Base-by-base conservation (phyloP, 2,329 filamentous ascomycete genomes). In the Sporothrix mexicana region DNA sequence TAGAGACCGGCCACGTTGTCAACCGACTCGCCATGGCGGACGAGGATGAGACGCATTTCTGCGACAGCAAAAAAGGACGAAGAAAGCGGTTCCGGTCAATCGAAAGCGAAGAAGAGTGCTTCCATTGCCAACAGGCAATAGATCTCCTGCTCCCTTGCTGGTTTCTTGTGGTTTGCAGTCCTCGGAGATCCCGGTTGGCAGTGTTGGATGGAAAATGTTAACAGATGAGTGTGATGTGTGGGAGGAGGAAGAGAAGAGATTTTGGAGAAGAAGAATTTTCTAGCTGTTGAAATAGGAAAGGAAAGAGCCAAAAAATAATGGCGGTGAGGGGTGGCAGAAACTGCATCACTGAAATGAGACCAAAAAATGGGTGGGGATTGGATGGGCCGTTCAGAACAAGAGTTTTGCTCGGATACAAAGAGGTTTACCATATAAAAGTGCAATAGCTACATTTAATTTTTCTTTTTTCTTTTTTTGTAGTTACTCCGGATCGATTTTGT, bases 1-100 rank as follows among this genome's bases (percentile, higher is more conserved):
- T 92, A 95, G 74, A 93, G 82, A 71, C 90, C 88, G 55, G 91
- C 92, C 73, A 96, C 91, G 80, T 97, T 97, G 82, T 97, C 93
- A 76, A 97, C 92, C 17, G 93, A 95, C 83, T 97, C 94, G 79
- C 91, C 94, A 85, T 97, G 94, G 72, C 94, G 91, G 78, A 97
- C 89, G 77, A 97, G 86, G 78, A 94, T 90, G 72, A 97, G 81
- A 78, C 86, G 87, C 88, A 92, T 88, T 69, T 74, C 72, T 69
- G 72, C 72, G 30, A 12, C 43, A 12, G 23, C 12, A 51, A 47
- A 43, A 12, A 17, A 12, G n/a, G 2, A 17, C 47, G n/a, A 15
- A n/a, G n/a, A 51, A 51, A 51, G 15, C 61, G 45, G 30, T 55
- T 69, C n/a, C 51, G 45, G 6, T 55, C 67, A 66, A 67, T 25